Evolutionary conservation across 306 rosid species (phyloP).

Genomic region (Casuarina glauca): DNA sequence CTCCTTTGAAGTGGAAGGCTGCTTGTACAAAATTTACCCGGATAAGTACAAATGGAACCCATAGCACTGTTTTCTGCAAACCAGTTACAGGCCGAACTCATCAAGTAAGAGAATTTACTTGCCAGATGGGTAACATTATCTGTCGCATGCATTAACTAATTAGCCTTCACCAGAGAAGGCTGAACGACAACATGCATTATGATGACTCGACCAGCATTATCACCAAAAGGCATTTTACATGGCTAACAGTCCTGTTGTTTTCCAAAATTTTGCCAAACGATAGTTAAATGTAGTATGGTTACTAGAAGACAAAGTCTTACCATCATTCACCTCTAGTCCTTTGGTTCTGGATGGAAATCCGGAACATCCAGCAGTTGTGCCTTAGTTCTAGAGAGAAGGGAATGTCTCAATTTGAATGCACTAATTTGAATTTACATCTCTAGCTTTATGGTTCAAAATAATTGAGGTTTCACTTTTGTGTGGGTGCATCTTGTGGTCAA

Average conservation of each 20-base stretch:
- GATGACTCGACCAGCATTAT: no score
- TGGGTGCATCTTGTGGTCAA: constrained; percentile 98
- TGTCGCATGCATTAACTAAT: not conserved
- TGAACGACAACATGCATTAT: not conserved
- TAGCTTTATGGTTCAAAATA: constrained; percentile 18
- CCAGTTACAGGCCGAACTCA: constrained; percentile 92
- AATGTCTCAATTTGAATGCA: not conserved
- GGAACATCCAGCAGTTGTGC: constrained; percentile 14
- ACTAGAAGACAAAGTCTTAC: constrained; percentile 2
- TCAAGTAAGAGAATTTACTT: constrained; percentile 49
- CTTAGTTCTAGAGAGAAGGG: constrained; percentile 2
- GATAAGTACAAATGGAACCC: constrained; percentile 61
- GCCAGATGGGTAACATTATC: not conserved
- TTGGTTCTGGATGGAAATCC: not conserved
- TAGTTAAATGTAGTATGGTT: not conserved
- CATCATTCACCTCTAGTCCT: constrained; percentile 11
- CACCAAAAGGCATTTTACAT: no score
- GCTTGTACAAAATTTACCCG: constrained; percentile 76
- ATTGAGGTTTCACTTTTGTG: constrained; percentile 39
- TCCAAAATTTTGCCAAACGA: no score
- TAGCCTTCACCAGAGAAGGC: constrained; percentile 70
- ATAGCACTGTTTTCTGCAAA: constrained; percentile 72
- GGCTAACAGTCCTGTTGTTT: no score
- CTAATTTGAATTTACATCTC: not conserved
- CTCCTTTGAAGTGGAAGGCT: constrained; percentile 59